Conservation (phyloP, 1,284 basidiomycete genomes). For the Ceraceosorus bombacis region DNA sequence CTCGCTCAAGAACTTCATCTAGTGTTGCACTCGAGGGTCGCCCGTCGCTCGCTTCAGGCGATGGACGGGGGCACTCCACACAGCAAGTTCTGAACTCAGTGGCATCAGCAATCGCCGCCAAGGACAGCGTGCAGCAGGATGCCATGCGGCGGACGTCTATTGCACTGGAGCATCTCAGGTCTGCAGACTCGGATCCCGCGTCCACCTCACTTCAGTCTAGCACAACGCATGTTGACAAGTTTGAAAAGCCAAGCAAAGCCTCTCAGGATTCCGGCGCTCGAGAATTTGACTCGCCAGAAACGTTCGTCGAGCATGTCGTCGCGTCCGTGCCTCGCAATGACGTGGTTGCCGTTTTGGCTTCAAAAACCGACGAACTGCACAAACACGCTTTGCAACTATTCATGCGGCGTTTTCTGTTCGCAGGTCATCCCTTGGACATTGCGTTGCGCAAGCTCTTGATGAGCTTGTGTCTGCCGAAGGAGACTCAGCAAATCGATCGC, state of each 20-base stretch:
- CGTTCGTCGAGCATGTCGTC: conserved; percentile 26
- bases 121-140: conserved; percentile 4
- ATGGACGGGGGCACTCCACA: conserved; percentile 13
- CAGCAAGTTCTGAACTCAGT: conserved; percentile 7
- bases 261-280: conserved; percentile 4
- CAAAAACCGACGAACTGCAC: conserved; percentile 67
- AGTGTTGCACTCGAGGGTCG: conserved; percentile 19
- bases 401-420: conserved; percentile 73
- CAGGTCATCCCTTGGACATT: conserved; percentile 76
- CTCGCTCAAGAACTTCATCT: conserved; percentile 19
- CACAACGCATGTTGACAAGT: conserved; percentile 1
- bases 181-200: background rate
- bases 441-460: conserved; percentile 83
- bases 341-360: conserved; percentile 33
- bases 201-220: background rate
- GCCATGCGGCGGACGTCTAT: conserved; percentile 11
- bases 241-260: background rate
- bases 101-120: conserved; percentile 5
- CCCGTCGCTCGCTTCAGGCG: conserved; percentile 12
- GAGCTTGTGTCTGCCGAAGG: conserved; percentile 80
- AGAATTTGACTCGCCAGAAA: conserved; percentile 20
- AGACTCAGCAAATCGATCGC: conserved; percentile 97
- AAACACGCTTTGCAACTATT: conserved; percentile 64
- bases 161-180: background rate
- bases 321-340: conserved; percentile 20